Evolutionary conservation across 306 rosid species (phyloP), one percentile per base, ranked within the genome.

Genomic region (Prunus armeniaca): DNA sequence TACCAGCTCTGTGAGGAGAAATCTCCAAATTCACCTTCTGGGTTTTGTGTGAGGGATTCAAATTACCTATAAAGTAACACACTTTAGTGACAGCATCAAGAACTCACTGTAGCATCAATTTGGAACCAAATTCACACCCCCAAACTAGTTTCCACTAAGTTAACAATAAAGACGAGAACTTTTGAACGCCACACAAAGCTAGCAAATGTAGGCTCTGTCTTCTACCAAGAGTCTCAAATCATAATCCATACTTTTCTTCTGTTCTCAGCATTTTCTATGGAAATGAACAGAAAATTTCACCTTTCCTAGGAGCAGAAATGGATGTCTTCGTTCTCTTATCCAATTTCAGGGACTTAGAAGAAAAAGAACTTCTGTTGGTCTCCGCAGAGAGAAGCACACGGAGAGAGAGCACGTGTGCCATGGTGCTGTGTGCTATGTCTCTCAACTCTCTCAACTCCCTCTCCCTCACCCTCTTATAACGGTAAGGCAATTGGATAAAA

Each of bases 1-100:
- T 78, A 90, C 97, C 96, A 77, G 98, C 94, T 85, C 98, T 90
- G 47, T 93, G 98, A 71, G 98, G 96, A 70, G 98, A 93, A 81
- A 93, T 77, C 82, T 90, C 94, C 65, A 54, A 82, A 83, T 93
- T 93, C 71, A 87, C 80, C 85, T 87, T 90, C 86, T 79, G 90
- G 86, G 81, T 79, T 80, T 88, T 88, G 60, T 19, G 81, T 71
- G 67, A 71, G 18, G 81, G 85, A 50, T 67, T 82, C 41, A 69
- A 32, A 55, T 73, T 14, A 82, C 87, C 96, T 90, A 81, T 10
- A 80, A 84, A 84, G 45, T 38, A 62, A 55, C 62, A 9, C 52
- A 75, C 32, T 70, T 46, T 30, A 80, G 80, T 50, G 46, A 56
- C 78, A 62, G 3, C 46, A 76, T 51, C 12, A 57, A 71, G 12